A percentile compares a stretch with the other conserved stretches of the same genome.
These are phyloP conservation scores for Neocucurbitaria cava DNA, from an alignment of 2,329 filamentous ascomycete species.

Conservation along the genomic window DNA sequence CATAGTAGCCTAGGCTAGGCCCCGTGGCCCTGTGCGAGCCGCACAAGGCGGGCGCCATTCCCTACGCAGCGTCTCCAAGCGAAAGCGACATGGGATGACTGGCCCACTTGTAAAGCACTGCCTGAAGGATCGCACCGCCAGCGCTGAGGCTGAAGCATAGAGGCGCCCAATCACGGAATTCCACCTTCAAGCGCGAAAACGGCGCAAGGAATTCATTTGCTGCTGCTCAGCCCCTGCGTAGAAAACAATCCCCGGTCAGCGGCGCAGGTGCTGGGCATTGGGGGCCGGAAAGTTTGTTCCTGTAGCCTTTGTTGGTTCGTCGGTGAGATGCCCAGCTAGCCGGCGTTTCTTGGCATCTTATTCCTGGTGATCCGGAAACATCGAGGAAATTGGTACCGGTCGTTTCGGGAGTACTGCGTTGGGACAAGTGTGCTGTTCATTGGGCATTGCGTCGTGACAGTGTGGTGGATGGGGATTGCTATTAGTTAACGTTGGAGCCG, in stretches of 20 bases:
- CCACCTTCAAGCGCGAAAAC: not conserved
- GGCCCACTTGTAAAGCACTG: not conserved
- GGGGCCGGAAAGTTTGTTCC: not conserved
- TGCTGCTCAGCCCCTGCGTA: not conserved
- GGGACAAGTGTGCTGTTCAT: not conserved
- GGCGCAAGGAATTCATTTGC: not conserved
- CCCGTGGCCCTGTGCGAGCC: not conserved
- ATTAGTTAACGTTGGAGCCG: not conserved
- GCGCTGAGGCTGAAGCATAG: constrained; percentile 1
- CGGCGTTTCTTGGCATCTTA: not conserved
- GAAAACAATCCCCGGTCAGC: not conserved
- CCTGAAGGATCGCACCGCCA: not conserved
- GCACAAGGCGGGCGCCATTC: constrained; percentile 1
- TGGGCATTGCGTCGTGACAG: not conserved
- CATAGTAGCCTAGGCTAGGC: not conserved
- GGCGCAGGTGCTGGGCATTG: not conserved
- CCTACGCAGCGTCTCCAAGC: not conserved
- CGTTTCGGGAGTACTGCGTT: not conserved
- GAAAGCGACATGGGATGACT: not conserved
- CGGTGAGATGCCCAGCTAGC: not conserved
- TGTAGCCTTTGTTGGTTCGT: not conserved
- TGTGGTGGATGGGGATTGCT: not conserved
- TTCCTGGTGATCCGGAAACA: not conserved
- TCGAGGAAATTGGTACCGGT: not conserved
- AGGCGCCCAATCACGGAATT: not conserved